Conservation (phyloP, 2,329 filamentous ascomycete genomes). For the Diaporthe capsici region DNA sequence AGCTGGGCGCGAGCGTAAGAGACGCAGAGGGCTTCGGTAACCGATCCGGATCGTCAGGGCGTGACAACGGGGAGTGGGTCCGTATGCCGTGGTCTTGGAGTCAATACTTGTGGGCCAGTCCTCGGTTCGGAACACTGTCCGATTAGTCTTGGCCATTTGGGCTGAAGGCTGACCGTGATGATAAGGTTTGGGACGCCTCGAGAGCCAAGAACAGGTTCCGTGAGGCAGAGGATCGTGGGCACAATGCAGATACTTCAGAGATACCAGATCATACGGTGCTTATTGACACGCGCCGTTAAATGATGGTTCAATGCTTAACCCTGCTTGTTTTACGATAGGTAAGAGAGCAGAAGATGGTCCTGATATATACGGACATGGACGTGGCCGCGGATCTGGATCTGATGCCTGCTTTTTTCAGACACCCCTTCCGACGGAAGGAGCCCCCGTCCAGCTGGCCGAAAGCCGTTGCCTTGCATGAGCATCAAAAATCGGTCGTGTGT, state of each 20-base stretch:
- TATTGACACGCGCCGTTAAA: background rate
- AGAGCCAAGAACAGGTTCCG: background rate
- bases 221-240: background rate
- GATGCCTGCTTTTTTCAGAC: background rate
- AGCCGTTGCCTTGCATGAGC: conserved; percentile 17
- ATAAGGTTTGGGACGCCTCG: background rate
- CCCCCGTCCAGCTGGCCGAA: background rate
- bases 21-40: conserved; percentile 14
- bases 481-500: background rate
- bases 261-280: background rate
- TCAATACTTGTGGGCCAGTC: background rate
- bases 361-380: background rate
- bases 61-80: background rate
- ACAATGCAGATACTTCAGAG: background rate
- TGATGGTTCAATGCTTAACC: background rate
- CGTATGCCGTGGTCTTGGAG: background rate
- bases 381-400: background rate
- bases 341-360: background rate
- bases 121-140: background rate
- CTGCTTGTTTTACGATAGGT: background rate
- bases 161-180: background rate
- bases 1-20: conserved; percentile 29
- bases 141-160: conserved; percentile 30
- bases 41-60: conserved; percentile 20
- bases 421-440: background rate